Evolutionary conservation across 805 yeast species (phyloP), one percentile per base, ranked within the genome.

Genomic region (Yueomyces sinensis): DNA sequence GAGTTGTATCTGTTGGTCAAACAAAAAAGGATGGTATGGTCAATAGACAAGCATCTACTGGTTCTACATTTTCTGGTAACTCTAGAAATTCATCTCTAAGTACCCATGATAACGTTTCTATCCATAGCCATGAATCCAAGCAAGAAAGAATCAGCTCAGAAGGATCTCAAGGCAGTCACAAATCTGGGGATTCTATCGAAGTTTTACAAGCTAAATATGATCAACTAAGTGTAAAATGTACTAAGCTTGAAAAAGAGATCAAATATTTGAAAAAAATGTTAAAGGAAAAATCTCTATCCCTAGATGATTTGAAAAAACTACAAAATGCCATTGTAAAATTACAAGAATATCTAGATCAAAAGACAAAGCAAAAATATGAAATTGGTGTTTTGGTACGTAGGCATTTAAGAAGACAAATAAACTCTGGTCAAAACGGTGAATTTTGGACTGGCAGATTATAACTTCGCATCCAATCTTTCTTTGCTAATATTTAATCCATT

Each of bases 301-400:
- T 61, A n/a, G 63, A 59, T 1, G 69, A 64, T 35, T 37, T 54
- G n/a, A 50, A 59, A 30, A 62, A 61, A 37, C 39, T 64, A 28
- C 43, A 51, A 32, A 43, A 41, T 14, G 69, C 67, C 9, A 51
- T 63, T 19, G 48, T 39, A 14, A 58, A 54, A 41, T 38, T 64
- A 29, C 62, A 63, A 38, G 61, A 57, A 25, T 64, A 57, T 32
- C 42, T 62, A 14, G 68, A 64, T 33, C 54, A 50, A 32, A 63
- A 64, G 42, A 56, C 54, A 31, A 64, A 63, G 44, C 63, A 63
- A 42, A 59, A 58, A 41, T 63, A 64, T 42, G 69, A 63, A 29
- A 45, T 61, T 3, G 69, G 67, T 13, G 60, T 63, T 5, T 43
- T 50, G 30, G 39, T 64, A 27, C 60, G 66, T 17, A 54, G 66